These are phyloP conservation scores for Daucus carota DNA, from an alignment of 129 eudicot genomes.

Conservation along the genomic window DNA sequence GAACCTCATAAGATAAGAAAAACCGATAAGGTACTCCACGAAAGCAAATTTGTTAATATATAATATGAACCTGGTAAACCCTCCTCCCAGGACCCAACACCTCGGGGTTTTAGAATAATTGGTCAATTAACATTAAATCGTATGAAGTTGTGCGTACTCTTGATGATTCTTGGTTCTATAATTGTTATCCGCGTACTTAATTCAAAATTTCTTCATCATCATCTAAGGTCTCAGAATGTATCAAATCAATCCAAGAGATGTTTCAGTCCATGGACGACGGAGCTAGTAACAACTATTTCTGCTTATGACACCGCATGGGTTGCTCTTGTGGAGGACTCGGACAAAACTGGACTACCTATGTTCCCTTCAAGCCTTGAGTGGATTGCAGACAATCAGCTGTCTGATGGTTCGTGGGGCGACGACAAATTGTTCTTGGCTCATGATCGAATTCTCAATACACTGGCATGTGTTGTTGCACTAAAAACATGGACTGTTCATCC, in stretches of 20 bases:
- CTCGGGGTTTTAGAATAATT: too few relatives aligned
- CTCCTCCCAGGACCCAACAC: too few relatives aligned
- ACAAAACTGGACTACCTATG: constrained; percentile 40
- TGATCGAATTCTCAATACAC: constrained; percentile 59
- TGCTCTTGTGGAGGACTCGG: constrained; percentile 58
- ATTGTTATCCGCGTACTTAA: neutral
- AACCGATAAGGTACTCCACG: too few relatives aligned
- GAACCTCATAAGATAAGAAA: too few relatives aligned
- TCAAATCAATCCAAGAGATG: constrained; percentile 35
- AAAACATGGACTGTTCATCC: constrained; percentile 67
- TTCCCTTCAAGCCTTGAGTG: constrained; percentile 73
- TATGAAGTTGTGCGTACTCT: too few relatives aligned
- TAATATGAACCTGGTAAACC: too few relatives aligned
- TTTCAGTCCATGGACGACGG: constrained; percentile 68
- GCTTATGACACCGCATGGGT: constrained; percentile 97
- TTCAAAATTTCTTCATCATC: constrained; percentile 9
- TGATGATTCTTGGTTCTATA: too few relatives aligned
- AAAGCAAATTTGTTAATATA: too few relatives aligned
- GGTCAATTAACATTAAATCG: too few relatives aligned
- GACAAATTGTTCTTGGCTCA: constrained; percentile 33
- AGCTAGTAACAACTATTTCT: constrained; percentile 46
- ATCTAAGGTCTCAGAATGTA: constrained; percentile 19
- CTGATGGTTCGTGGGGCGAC: constrained; percentile 95
- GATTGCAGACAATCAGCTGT: constrained; percentile 56
- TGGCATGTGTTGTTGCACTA: constrained; percentile 74